These are phyloP conservation scores for Dactylonectria macrodidyma DNA, from an alignment of 2,329 filamentous ascomycete genomes.

Conservation along the genomic window DNA sequence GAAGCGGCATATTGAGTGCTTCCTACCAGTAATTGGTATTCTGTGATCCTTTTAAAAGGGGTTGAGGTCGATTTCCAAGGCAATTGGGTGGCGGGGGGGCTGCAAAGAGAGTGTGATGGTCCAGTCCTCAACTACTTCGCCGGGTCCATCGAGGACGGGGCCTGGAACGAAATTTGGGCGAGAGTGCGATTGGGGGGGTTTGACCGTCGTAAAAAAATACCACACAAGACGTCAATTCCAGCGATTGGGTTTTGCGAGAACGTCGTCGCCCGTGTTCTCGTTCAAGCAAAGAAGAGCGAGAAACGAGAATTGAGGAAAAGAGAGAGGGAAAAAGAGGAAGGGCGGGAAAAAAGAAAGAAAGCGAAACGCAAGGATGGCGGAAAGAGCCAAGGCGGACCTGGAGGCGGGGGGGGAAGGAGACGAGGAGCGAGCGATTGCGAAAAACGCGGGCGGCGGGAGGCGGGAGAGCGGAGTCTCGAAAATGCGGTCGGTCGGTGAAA, in stretches of 20 bases:
- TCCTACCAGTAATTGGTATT: constrained; percentile 24
- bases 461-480: constrained; percentile 8
- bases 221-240: constrained; percentile 6
- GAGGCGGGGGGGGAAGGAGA: constrained; percentile 37
- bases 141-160: constrained; percentile 37
- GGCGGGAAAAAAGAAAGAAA: constrained; percentile 22
- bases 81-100: constrained; percentile 8
- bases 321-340: constrained; percentile 15
- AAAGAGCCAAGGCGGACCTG: constrained; percentile 17
- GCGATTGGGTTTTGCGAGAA: constrained; percentile 24
- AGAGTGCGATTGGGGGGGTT: background rate
- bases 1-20: constrained; percentile 43
- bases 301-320: constrained; percentile 3
- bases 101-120: constrained; percentile 25
- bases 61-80: constrained; percentile 8
- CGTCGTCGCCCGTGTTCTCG: constrained; percentile 7
- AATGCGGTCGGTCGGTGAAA: constrained; percentile 27
- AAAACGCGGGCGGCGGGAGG: constrained; percentile 6
- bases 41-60: constrained; percentile 6
- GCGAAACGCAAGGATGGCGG: constrained; percentile 25
- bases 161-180: constrained; percentile 14
- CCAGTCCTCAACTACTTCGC: constrained; percentile 38
- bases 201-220: background rate
- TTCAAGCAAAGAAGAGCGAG: constrained; percentile 21
- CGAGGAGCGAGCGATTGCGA: constrained; percentile 6